Percentiles rank a stretch among this genome's conserved stretches.
These are phyloP conservation scores for Trichoderma koningii DNA, from an alignment of 2,329 filamentous ascomycete genomes.

Conservation along the genomic window DNA sequence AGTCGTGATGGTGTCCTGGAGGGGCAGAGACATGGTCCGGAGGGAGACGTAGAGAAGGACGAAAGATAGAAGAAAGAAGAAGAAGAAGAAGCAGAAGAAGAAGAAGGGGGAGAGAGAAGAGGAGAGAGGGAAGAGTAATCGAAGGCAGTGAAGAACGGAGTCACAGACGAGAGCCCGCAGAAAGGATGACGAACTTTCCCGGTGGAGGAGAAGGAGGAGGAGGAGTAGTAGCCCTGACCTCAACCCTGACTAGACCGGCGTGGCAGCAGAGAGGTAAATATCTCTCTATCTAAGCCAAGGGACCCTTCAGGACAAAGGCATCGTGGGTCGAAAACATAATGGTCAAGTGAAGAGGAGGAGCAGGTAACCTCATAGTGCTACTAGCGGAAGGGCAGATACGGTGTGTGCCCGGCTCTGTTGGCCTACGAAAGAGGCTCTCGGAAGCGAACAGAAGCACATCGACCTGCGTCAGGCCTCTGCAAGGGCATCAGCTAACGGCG, in stretches of 20 bases:
- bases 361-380: constrained; percentile 4
- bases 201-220: background rate
- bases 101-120: background rate
- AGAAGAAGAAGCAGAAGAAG: constrained; percentile 7
- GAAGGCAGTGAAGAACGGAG: background rate
- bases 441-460: background rate
- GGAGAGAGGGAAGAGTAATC: no score
- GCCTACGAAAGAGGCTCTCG: constrained; percentile 10
- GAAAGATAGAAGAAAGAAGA: no score
- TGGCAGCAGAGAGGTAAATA: constrained; percentile 4
- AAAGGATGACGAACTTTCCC: constrained; percentile 18
- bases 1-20: constrained; percentile 28
- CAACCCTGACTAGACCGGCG: constrained; percentile 22
- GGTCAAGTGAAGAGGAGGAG: constrained; percentile 3
- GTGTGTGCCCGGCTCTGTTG: background rate
- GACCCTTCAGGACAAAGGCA: background rate
- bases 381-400: background rate
- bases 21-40: constrained; percentile 18
- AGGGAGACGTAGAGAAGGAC: no score
- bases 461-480: constrained; percentile 16
- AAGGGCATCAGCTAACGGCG: constrained; percentile 17
- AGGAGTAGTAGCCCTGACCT: constrained; percentile 12
- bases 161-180: background rate
- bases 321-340: background rate
- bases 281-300: background rate